Conservation (phyloP, 1,139 yeast species). For the Magnusiomyces sp. region DNA sequence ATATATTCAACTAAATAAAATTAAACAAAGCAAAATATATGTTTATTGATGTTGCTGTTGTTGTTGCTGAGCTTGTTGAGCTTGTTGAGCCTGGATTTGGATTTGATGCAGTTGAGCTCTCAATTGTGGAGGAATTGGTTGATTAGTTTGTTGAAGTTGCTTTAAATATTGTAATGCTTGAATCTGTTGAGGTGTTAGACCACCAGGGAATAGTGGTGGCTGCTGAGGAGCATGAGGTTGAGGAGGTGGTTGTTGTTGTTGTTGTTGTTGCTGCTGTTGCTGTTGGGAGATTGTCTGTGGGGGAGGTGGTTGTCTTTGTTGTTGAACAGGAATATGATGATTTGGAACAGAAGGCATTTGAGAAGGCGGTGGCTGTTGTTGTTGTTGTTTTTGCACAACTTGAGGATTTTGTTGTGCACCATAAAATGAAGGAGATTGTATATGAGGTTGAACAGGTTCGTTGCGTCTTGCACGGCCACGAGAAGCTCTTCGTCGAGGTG, state of each 20-base stretch:
- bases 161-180: not conserved
- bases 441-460: too few species aligned
- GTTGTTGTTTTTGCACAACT: not conserved
- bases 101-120: constrained; percentile 1
- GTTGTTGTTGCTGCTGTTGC: not conserved
- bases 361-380: not conserved
- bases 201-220: not conserved
- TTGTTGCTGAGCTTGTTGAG: constrained; percentile 5
- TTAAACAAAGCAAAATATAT: too few species aligned
- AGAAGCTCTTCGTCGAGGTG: not conserved
- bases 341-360: not conserved
- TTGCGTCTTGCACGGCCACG: not conserved
- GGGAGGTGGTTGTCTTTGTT: not conserved
- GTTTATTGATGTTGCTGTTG: constrained; percentile 3
- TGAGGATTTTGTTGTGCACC: not conserved
- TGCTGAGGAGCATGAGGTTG: not conserved
- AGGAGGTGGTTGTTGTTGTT: not conserved
- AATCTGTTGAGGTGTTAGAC: constrained; percentile 1
- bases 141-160: constrained; percentile 2
- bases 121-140: not conserved
- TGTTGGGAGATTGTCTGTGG: not conserved
- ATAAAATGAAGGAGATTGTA: too few species aligned
- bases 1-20: too few species aligned
- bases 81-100: constrained; percentile 3
- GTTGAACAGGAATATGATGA: not conserved